Base-by-base conservation (phyloP, 2,329 filamentous ascomycete species). In the Pyrenophora teres region DNA sequence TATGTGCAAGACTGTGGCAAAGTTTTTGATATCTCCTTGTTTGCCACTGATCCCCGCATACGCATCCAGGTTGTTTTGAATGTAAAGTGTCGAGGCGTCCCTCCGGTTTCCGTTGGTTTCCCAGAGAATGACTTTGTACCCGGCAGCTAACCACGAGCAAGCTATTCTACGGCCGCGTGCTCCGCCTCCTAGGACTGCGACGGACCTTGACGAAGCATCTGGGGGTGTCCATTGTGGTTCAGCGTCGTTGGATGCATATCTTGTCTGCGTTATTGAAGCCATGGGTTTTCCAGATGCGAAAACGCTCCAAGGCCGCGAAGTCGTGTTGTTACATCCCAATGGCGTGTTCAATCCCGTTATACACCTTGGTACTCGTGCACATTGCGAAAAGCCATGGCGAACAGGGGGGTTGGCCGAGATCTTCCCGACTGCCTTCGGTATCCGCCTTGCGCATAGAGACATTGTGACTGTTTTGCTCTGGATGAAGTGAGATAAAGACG, bases 1-100 rank as follows among this genome's bases (percentile, higher is more conserved):
- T 2, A 82, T 59, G 23, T 75, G 69, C 5, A 73, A 67, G n/a
- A 74, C 49, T 2, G 55, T 52, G 7, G 16, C 52, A 19, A 36
- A 60, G 13, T 27, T 25, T n/a, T 15, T 50, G 19, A 21, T 44
- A 19, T 51, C 15, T 30, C 40, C 31, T 1, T 45, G 9, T 4
- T 27, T 36, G 1, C 44, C 40, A 0, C 53, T 56, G 1, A 46
- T 32, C 25, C 39, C 44, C 4, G 49, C 31, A 23, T 43, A 59
- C 2, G 46, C 53, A 10, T 44, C 12, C 5, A 37, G 18, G 12
- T 44, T 44, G 25, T 59, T 46, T 27, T 56, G 44, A 23, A 56
- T 37, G 37, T 56, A 59, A n/a, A 52, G 21, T 12, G 38, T 50
- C 12, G 50, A 46, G 15, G 53, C 47, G 16, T 53, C 49, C 3